Percentiles rank a stretch among this genome's conserved stretches.
Evolutionary conservation across 257 asterid genomes (phyloP).

Genomic region (Fraxinus excelsior): DNA sequence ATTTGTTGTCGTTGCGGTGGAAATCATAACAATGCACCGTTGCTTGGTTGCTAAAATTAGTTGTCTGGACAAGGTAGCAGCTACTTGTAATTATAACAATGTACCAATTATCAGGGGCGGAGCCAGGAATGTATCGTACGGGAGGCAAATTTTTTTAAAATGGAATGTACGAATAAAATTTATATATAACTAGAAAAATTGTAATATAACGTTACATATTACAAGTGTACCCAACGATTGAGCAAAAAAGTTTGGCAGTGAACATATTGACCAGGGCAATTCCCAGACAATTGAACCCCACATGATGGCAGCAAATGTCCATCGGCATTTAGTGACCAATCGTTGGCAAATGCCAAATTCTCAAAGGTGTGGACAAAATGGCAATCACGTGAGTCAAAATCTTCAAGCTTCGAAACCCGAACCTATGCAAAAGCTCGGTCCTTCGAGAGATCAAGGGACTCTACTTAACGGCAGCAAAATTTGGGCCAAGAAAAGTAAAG

Average conservation of each 20-base stretch:
- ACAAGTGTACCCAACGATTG: too few species aligned
- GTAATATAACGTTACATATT: too few species aligned
- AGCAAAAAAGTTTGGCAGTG: constrained; percentile 33
- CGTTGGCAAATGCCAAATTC: constrained; percentile 65
- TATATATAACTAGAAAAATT: too few species aligned
- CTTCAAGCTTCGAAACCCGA: constrained; percentile 55
- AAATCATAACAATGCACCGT: too few species aligned
- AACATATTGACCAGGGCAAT: constrained; percentile 33
- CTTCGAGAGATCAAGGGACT: constrained; percentile 45
- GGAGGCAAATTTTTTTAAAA: too few species aligned
- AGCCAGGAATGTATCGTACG: too few species aligned
- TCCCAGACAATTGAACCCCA: constrained; percentile 45
- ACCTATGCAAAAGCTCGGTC: constrained; percentile 48
- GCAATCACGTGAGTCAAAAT: constrained; percentile 44
- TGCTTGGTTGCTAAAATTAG: too few species aligned
- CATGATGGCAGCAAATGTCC: constrained; percentile 36
- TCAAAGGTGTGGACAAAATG: constrained; percentile 52
- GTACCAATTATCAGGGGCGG: too few species aligned
- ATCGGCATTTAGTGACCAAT: constrained; percentile 30
- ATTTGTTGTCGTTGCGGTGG: too few species aligned
- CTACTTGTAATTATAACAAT: too few species aligned
- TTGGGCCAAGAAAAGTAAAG: constrained; percentile 74
- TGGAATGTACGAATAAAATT: too few species aligned
- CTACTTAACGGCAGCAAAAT: constrained; percentile 49
- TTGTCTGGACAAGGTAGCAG: too few species aligned